Evolutionary conservation across 305 asterid genomes (phyloP).

Genomic region (Lippia alba): DNA sequence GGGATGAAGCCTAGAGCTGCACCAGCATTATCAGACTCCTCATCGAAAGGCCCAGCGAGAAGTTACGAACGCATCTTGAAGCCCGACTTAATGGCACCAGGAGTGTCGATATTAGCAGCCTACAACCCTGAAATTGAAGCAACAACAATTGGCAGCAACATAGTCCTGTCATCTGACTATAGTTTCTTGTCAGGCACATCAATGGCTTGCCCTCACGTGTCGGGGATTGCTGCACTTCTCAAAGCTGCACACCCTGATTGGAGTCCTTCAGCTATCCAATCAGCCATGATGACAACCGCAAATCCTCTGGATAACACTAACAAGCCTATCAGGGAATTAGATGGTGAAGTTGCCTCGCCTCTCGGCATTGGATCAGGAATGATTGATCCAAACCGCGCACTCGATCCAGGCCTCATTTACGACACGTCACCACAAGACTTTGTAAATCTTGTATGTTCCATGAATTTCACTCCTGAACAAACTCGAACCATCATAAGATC

Average conservation of each 20-base stretch:
- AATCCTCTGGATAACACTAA: slow-evolving; percentile 36
- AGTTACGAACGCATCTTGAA: slow-evolving; percentile 30
- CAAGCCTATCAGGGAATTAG: slow-evolving; percentile 34
- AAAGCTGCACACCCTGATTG: slow-evolving; percentile 43
- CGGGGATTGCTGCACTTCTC: slow-evolving; percentile 40
- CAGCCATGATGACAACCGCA: slow-evolving; percentile 50
- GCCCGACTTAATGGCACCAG: slow-evolving; percentile 28
- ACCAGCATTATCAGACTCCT: slow-evolving; percentile 31
- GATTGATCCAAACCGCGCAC: slow-evolving; percentile 46
- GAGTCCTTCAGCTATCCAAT: slow-evolving; percentile 45
- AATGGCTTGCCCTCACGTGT: slow-evolving; percentile 44
- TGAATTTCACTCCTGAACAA: slow-evolving; percentile 44
- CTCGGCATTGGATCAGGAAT: slow-evolving; percentile 41
- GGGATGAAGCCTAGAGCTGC: slow-evolving; percentile 42
- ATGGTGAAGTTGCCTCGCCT: background rate
- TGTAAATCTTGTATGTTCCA: slow-evolving; percentile 39
- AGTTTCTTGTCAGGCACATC: slow-evolving; percentile 43
- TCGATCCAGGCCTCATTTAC: slow-evolving; percentile 48
- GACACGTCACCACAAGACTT: slow-evolving; percentile 39
- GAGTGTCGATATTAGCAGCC: slow-evolving; percentile 43
- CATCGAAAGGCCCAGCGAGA: slow-evolving; percentile 41
- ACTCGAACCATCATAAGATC: slow-evolving; percentile 41
- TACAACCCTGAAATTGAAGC: slow-evolving; percentile 9
- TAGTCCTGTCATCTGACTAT: slow-evolving; percentile 31
- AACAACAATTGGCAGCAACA: slow-evolving; percentile 28